Conservation (phyloP, 805 yeast genomes). For the Candida berthetii region DNA sequence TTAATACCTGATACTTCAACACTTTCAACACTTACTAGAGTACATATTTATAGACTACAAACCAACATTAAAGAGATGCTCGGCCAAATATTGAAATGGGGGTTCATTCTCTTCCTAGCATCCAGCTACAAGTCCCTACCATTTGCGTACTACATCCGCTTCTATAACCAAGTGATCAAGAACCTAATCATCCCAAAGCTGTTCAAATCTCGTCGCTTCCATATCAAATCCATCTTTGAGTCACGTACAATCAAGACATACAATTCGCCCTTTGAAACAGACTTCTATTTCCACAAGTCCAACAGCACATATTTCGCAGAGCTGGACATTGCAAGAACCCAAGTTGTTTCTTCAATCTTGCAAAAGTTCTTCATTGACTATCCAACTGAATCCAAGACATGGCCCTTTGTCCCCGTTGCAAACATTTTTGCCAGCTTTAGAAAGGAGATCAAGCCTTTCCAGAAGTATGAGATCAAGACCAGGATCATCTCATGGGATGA, state of each 20-base stretch:
- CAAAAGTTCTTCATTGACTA: conserved; percentile 46
- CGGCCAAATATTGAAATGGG: neutral
- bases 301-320: conserved; percentile 83
- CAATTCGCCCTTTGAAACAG: conserved; percentile 77
- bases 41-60: no score
- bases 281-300: conserved; percentile 80
- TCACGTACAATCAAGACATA: conserved; percentile 39
- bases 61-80: neutral
- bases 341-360: conserved; percentile 49
- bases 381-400: conserved; percentile 30
- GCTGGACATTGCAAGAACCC: conserved; percentile 72
- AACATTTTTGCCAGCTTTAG: conserved; percentile 61
- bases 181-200: conserved; percentile 33
- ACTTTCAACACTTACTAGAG: no score
- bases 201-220: conserved; percentile 6
- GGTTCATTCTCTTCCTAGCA: neutral
- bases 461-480: conserved; percentile 46
- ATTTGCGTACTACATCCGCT: conserved; percentile 56
- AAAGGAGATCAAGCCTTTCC: conserved; percentile 68
- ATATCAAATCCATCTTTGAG: conserved; percentile 29
- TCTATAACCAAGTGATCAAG: conserved; percentile 41
- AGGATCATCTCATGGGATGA: conserved; percentile 76
- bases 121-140: conserved; percentile 57
- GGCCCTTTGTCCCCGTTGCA: conserved; percentile 67
- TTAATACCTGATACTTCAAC: no score